A percentile compares a stretch with the other conserved stretches of the same genome.
Conservation (phyloP, 345 rosid genomes). For the Citrus unshiu region DNA sequence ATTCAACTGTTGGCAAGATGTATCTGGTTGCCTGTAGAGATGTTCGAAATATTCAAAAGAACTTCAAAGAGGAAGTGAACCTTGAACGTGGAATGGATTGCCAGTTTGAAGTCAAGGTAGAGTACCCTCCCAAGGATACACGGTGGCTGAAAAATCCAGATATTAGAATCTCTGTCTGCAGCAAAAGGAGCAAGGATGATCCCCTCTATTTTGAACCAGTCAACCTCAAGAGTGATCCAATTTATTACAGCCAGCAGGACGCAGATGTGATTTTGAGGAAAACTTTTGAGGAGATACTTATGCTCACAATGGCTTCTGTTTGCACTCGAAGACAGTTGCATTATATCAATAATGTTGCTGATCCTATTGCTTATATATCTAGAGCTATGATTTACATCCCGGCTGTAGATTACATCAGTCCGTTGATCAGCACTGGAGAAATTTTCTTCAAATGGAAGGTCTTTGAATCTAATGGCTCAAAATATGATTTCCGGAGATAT, state of each 20-base stretch:
- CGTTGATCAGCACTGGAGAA: background rate
- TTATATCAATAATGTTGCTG: background rate
- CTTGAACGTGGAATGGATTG: background rate
- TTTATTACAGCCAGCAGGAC: background rate
- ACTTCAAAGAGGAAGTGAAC: background rate
- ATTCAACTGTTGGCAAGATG: conserved; percentile 1
- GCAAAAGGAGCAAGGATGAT: background rate
- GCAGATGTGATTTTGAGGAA: background rate
- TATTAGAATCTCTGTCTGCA: background rate
- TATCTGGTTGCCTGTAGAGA: background rate
- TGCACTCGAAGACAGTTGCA: background rate
- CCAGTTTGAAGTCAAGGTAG: background rate
- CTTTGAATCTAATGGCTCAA: background rate
- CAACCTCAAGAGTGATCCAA: background rate
- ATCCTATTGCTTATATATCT: background rate
- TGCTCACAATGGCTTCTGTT: background rate
- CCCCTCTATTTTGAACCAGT: background rate
- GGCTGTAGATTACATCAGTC: background rate
- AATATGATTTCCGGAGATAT: background rate
- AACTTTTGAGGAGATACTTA: background rate
- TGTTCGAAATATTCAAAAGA: background rate
- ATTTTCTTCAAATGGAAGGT: background rate
- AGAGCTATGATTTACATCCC: background rate
- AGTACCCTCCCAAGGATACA: background rate
- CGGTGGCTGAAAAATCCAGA: background rate